phyloP scores from a whole-genome alignment of 2,329 filamentous ascomycete species.

The Aureobasidium sp. region DNA sequence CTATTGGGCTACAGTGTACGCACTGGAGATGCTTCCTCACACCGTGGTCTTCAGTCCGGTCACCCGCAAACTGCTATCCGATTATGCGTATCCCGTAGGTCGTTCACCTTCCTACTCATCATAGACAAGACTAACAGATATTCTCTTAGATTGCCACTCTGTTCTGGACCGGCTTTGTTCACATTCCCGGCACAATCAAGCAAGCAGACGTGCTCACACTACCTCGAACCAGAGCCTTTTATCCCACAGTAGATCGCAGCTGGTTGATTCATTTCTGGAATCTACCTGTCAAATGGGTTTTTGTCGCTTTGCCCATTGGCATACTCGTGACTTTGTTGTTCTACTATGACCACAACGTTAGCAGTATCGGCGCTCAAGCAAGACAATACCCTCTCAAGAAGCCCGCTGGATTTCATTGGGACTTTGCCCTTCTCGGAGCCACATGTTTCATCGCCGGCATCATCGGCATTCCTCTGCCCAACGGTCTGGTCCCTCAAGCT shows the following conservation, averaged over 20 bases:
- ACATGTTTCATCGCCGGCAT: slow-evolving; percentile 50
- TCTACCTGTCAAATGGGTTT: slow-evolving; percentile 46
- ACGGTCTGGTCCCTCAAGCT: slow-evolving; percentile 54
- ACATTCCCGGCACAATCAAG: slow-evolving; percentile 43
- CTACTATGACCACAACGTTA: slow-evolving; percentile 52
- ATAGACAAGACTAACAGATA: background rate
- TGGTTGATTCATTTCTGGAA: slow-evolving; percentile 51
- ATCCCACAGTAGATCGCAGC: slow-evolving; percentile 39
- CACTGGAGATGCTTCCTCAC: slow-evolving; percentile 43
- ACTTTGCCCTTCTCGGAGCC: slow-evolving; percentile 51
- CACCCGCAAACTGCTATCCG: slow-evolving; percentile 42
- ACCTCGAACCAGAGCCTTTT: slow-evolving; percentile 40
- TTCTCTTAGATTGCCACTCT: slow-evolving; percentile 40
- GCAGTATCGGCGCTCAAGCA: slow-evolving; percentile 50
- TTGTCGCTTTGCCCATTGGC: slow-evolving; percentile 47
- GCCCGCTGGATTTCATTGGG: slow-evolving; percentile 56
- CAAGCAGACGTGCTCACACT: slow-evolving; percentile 36
- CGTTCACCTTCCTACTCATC: background rate
- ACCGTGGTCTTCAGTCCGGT: slow-evolving; percentile 40
- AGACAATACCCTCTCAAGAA: slow-evolving; percentile 51
- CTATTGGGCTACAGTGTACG: slow-evolving; percentile 46
- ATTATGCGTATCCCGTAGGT: slow-evolving; percentile 46
- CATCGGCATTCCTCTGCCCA: slow-evolving; percentile 52
- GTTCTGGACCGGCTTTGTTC: slow-evolving; percentile 49
- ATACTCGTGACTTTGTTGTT: slow-evolving; percentile 49